phyloP scores from a whole-genome alignment of 1,284 basidiomycete species.

The Boletus sp. region DNA sequence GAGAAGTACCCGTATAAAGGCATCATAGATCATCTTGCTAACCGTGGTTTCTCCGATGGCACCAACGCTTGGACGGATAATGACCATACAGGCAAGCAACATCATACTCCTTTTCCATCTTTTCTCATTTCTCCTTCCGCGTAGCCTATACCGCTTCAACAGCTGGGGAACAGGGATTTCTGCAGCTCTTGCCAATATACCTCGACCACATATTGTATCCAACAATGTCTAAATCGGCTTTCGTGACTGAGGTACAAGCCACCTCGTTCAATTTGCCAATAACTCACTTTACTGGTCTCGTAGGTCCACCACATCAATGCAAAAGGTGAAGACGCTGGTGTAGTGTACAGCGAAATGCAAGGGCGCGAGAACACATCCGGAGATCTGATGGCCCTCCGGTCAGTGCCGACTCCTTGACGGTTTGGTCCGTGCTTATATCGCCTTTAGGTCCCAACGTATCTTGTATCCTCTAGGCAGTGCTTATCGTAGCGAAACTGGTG shows the following conservation, averaged over 20 bases:
- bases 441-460: constrained; percentile 66
- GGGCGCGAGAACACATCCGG: constrained; percentile 90
- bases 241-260: constrained; percentile 77
- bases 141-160: constrained; percentile 93
- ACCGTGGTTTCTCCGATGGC: constrained; percentile 91
- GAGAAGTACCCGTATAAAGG: constrained; percentile 97
- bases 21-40: constrained; percentile 95
- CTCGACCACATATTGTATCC: constrained; percentile 97
- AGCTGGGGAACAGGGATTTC: constrained; percentile 93
- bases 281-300: neutral
- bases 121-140: constrained; percentile 1
- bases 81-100: constrained; percentile 59
- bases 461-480: constrained; percentile 82
- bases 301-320: constrained; percentile 91
- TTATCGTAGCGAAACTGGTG: constrained; percentile 96
- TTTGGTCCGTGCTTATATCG: constrained; percentile 8
- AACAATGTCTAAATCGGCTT: constrained; percentile 88
- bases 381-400: constrained; percentile 88
- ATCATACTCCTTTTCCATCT: neutral
- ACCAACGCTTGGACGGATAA: constrained; percentile 87
- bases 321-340: constrained; percentile 89
- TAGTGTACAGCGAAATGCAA: constrained; percentile 99
- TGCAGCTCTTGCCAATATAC: constrained; percentile 92
- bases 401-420: constrained; percentile 20
- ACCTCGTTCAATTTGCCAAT: neutral